Conservation (phyloP, 331 rosid genomes). For the Pyrus hybrid region DNA sequence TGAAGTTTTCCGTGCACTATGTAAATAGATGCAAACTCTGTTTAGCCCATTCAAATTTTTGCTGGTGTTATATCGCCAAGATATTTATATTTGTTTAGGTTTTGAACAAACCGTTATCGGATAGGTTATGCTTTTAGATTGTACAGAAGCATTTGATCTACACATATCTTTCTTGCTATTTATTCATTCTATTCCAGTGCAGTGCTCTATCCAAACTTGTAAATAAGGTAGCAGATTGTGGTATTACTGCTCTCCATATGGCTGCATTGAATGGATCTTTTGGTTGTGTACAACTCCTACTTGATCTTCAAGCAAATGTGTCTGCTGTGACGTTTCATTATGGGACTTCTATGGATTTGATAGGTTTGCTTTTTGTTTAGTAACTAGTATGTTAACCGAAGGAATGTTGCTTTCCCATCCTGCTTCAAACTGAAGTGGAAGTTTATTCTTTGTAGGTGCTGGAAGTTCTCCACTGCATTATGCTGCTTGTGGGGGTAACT, state of each 20-base stretch:
- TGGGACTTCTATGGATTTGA: slow-evolving; percentile 96
- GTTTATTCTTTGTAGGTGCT: slow-evolving; percentile 50
- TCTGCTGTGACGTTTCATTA: slow-evolving; percentile 73
- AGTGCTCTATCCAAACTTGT: slow-evolving; percentile 91
- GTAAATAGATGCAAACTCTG: background rate
- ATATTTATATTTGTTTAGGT: slow-evolving; percentile 1
- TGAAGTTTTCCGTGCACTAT: background rate
- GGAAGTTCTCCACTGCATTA: slow-evolving; percentile 96
- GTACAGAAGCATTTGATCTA: slow-evolving; percentile 7
- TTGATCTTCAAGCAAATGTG: slow-evolving; percentile 79
- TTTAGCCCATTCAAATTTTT: background rate
- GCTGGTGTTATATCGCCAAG: slow-evolving; percentile 1
- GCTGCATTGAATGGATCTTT: slow-evolving; percentile 84
- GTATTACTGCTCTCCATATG: slow-evolving; percentile 92
- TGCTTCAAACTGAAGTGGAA: slow-evolving; percentile 9
- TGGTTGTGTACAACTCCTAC: slow-evolving; percentile 79
- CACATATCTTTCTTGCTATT: slow-evolving; percentile 42
- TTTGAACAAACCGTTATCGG: background rate
- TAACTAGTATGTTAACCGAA: background rate
- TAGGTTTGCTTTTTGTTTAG: slow-evolving; percentile 40
- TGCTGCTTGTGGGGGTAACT: slow-evolving; percentile 97
- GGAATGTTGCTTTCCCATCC: slow-evolving; percentile 1
- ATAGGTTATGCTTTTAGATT: background rate
- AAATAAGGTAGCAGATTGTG: slow-evolving; percentile 90
- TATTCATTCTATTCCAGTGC: slow-evolving; percentile 78